Evolutionary conservation across 768 basidiomycete species (phyloP), one percentile per base, ranked within the genome.

Genomic region (Tylopilus subfusipes): DNA sequence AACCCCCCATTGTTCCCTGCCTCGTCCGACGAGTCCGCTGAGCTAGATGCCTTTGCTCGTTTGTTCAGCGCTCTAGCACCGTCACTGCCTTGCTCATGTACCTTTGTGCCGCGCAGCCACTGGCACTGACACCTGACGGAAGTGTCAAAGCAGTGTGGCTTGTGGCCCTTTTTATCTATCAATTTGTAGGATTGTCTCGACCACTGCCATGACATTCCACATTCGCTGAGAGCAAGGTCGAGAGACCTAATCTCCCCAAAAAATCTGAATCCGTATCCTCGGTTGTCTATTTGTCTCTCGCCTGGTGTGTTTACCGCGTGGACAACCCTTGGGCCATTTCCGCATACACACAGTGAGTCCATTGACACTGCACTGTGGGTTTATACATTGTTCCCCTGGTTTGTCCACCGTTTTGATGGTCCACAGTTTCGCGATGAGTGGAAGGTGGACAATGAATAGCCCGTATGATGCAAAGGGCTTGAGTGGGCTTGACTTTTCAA

Each of bases 1-100:
- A 18, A 5, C 22, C 27, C 54, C 24, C 10, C 52, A 39, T n/a
- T 54, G 51, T 53, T 68, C 57, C 61, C 68, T 70, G 14, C 9
- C 18, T 14, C 16, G 33, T 29, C 54, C 18, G 34, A 36, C 38
- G 44, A 51, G 13, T 24, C 19, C 50, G 16, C 38, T n/a, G n/a
- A 19, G 38, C 38, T 19, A 34, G 19, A n/a, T n/a, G 12, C 31
- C 21, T 42, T 27, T 33, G 12, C n/a, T 27, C 19, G 19, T 14
- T 18, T 13, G 22, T 42, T 24, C 43, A 14, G 52, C 63, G 63
- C 49, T 45, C 52, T 55, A 65, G 44, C 54, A 46, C 63, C 60
- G 54, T 47, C 31, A 38, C 38, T 19, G 38, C n/a, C 38, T 38
- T 19, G n/a, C 10, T 8, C 38, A 38, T 38, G 38, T 38, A 38